These are phyloP conservation scores for Debaryomyces sp. DNA, from an alignment of 1,139 yeast species.

Conservation along the genomic window DNA sequence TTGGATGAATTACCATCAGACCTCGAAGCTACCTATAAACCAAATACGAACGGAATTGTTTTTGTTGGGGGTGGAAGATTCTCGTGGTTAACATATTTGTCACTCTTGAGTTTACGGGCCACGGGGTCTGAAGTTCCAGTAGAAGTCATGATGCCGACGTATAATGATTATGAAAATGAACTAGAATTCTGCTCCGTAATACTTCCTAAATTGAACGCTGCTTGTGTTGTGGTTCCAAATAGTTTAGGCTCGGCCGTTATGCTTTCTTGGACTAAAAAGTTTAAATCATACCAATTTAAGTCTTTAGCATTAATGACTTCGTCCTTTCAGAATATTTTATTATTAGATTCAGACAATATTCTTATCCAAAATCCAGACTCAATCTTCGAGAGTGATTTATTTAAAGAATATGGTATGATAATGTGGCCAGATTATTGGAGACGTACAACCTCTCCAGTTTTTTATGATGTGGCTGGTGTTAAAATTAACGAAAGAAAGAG, in stretches of 20 bases:
- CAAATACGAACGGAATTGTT: slow-evolving; percentile 35
- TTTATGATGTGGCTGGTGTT: slow-evolving; percentile 64
- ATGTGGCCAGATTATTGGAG: slow-evolving; percentile 88
- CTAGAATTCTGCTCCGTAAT: slow-evolving; percentile 27
- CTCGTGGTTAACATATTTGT: slow-evolving; percentile 43
- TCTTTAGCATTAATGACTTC: slow-evolving; percentile 43
- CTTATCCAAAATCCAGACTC: slow-evolving; percentile 38
- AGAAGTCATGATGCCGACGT: slow-evolving; percentile 39
- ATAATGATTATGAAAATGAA: slow-evolving; percentile 33
- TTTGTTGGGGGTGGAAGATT: slow-evolving; percentile 42
- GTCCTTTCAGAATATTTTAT: slow-evolving; percentile 43
- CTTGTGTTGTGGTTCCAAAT: slow-evolving; percentile 39
- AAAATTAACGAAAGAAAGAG: slow-evolving; percentile 28
- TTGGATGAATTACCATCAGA: slow-evolving; percentile 27
- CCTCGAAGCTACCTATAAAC: slow-evolving; percentile 27
- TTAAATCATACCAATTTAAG: slow-evolving; percentile 43
- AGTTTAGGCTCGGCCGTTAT: slow-evolving; percentile 28
- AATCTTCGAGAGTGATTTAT: slow-evolving; percentile 58
- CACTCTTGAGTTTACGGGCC: slow-evolving; percentile 35
- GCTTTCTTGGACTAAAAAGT: slow-evolving; percentile 30
- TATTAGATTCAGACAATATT: slow-evolving; percentile 48
- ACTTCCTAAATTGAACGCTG: slow-evolving; percentile 30
- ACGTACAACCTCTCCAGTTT: slow-evolving; percentile 69
- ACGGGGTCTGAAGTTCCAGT: slow-evolving; percentile 41
- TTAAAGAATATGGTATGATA: slow-evolving; percentile 57